Evolutionary conservation across 345 rosid genomes (phyloP), one percentile per base, ranked within the genome.

Genomic region (Viola odorata): DNA sequence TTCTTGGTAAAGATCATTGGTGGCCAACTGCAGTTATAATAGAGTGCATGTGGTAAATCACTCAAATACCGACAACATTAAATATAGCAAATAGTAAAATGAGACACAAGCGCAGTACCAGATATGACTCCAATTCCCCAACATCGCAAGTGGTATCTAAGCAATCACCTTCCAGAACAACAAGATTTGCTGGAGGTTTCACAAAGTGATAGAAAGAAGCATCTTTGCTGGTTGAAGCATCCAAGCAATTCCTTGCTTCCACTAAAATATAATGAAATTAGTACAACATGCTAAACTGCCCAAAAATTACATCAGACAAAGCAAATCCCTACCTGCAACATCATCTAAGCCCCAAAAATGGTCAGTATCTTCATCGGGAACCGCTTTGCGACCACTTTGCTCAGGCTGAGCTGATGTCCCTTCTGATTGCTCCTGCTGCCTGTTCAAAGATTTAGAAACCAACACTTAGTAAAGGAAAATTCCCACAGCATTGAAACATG

Each of bases 101-200:
- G 45, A 47, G 41, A 74, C 41, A 64, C 53, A 67, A 53, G 45
- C 16, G 57, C 23, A 61, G 66, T 88, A 94, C 99, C 97, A 94
- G 92, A 78, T 88, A 94, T 8, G 95, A 88, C 70, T 90, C 99
- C 70, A 94, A 56, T 69, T 90, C 97, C 45, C 89, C 87, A 47
- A 78, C 87, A 59, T 86, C 89, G 57, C 91, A 91, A 64, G 75
- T 56, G 75, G 82, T 67, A 73, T 91, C 95, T 53, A 88, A 77
- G 76, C 95, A 91, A 64, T 88, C 99, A 45, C 95, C 96, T 84
- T 95, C 95, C 64, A 91, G 84, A 57, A 95, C 99, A 62, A 91
- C 85, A 68, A 95, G 81, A 78, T 91, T 91, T 63, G 95, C 89
- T 3, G 99, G 99, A 55, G 97, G 89, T 77, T 84, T 95, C 62